Percentiles rank a stretch among this genome's conserved stretches.
Conservation (phyloP, 441 rosid species). For the Eutrema salsugineum region DNA sequence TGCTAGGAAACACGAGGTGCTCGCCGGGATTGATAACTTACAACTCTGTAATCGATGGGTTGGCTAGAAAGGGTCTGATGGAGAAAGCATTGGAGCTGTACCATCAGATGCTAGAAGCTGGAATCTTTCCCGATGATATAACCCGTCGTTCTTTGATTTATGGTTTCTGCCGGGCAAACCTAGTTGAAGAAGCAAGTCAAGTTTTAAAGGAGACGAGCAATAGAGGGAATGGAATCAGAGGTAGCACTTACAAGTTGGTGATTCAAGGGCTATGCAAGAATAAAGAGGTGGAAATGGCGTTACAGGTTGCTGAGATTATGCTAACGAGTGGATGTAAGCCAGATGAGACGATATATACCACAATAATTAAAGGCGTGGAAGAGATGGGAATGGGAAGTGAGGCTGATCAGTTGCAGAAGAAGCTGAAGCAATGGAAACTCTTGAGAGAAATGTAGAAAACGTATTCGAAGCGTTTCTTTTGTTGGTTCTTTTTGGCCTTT, state of each 20-base stretch:
- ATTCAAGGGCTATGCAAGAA: constrained; percentile 56
- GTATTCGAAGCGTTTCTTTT: neutral
- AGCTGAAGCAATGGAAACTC: constrained; percentile 48
- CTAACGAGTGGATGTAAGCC: constrained; percentile 47
- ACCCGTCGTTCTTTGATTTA: constrained; percentile 65
- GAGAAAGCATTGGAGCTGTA: constrained; percentile 53
- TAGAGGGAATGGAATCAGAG: constrained; percentile 46
- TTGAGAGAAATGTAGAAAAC: constrained; percentile 21
- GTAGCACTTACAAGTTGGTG: constrained; percentile 47
- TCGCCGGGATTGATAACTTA: constrained; percentile 67
- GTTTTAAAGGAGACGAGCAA: constrained; percentile 52
- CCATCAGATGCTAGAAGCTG: constrained; percentile 47
- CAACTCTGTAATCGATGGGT: constrained; percentile 69
- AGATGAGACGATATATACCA: constrained; percentile 42
- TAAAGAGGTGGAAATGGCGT: constrained; percentile 59
- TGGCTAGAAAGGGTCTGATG: constrained; percentile 48
- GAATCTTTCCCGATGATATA: constrained; percentile 69
- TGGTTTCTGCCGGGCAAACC: constrained; percentile 56
- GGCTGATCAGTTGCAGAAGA: constrained; percentile 50
- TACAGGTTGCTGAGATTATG: constrained; percentile 71
- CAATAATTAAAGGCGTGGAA: constrained; percentile 45
- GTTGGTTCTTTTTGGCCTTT: neutral
- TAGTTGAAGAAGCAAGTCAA: constrained; percentile 53
- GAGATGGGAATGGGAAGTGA: constrained; percentile 69
- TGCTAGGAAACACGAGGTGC: constrained; percentile 42